A percentile compares a stretch with the other conserved stretches of the same genome.
phyloP scores from a whole-genome alignment of 1,284 basidiomycete species.

The Acaromyces ingoldii region DNA sequence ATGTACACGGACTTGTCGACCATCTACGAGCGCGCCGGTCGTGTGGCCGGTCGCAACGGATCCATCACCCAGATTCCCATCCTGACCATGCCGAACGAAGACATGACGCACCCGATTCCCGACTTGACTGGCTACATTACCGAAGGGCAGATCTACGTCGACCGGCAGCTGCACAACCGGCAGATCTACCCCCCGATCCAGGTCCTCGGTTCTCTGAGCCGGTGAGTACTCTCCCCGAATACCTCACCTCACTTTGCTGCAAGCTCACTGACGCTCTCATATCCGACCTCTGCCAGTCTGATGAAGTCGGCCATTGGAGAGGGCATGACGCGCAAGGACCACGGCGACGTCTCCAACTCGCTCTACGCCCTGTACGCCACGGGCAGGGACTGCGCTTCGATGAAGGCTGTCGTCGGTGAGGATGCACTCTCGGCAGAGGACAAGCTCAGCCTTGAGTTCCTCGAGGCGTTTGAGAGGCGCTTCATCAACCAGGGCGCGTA shows the following conservation, averaged over 20 bases:
- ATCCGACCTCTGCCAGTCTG: slow-evolving; percentile 51
- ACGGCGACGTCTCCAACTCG: slow-evolving; percentile 81
- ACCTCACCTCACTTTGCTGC: too few species aligned
- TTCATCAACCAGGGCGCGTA: slow-evolving; percentile 67
- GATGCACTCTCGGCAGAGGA: slow-evolving; percentile 92
- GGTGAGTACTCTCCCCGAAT: slow-evolving; percentile 46
- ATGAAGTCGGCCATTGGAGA: slow-evolving; percentile 99
- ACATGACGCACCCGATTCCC: slow-evolving; percentile 99
- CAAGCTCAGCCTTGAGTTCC: slow-evolving; percentile 47
- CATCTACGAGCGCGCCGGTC: slow-evolving; percentile 98
- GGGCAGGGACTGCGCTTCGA: slow-evolving; percentile 91
- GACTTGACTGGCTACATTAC: slow-evolving; percentile 98
- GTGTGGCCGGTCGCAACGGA: slow-evolving; percentile 94
- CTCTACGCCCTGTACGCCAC: slow-evolving; percentile 49
- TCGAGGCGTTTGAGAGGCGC: slow-evolving; percentile 46
- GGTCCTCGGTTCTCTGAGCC: slow-evolving; percentile 94
- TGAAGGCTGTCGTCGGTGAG: slow-evolving; percentile 99
- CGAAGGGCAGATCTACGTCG: slow-evolving; percentile 96
- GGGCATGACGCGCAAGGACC: slow-evolving; percentile 93
- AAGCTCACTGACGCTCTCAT: background rate
- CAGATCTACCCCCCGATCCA: slow-evolving; percentile 99
- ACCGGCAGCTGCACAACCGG: slow-evolving; percentile 79
- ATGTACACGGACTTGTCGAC: slow-evolving; percentile 69
- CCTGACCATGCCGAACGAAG: slow-evolving; percentile 98
- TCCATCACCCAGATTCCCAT: slow-evolving; percentile 99